Base-by-base conservation (phyloP, 805 yeast species). In the Wickerhamomyces mucosus region DNA sequence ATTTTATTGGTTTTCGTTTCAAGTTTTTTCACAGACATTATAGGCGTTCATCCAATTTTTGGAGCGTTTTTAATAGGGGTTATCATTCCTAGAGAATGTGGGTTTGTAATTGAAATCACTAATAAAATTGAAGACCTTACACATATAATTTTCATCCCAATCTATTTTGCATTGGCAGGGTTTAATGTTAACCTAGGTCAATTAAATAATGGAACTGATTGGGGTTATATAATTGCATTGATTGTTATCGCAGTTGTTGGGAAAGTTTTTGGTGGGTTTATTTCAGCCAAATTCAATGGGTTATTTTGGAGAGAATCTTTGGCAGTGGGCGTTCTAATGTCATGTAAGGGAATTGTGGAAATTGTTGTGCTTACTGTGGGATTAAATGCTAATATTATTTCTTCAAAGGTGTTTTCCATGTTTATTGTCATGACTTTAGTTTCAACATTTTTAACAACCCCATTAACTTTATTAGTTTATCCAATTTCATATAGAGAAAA, bases 281-380 rank as follows among this genome's bases (percentile, higher is more conserved):
- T 75, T 10, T 77, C 79, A 23, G 78, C 88, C 3, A 74, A 66
- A 41, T 36, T 72, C 25, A 67, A 67, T 50, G 82, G 80, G 1
- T 55, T 81, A 29, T 63, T 64, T 29, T 76, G 82, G 80, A 68
- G 88, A 50, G 92, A 82, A 51, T 70, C 85, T 3, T 51, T 75
- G 21, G 65, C 88, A 3, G 89, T 80, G 23, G 94, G 94, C 32
- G 69, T 79, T 16, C 61, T 82, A 43, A 82, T 82, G 92, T 79
- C 89, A 6, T 82, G 94, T 65, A 82, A 82, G 55, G 94, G 94
- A 55, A 79, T 81, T 40, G 92, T 81, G 16, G 94, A 81, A 55
- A 77, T 81, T 50, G 88, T 81, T 26, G 92, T 81, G 15, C 61
- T 81, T 41, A 75, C 72, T 26, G 74, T 78, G 16, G 94, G 94